phyloP scores from a whole-genome alignment of 768 basidiomycete species.

The Mycena polygramma region DNA sequence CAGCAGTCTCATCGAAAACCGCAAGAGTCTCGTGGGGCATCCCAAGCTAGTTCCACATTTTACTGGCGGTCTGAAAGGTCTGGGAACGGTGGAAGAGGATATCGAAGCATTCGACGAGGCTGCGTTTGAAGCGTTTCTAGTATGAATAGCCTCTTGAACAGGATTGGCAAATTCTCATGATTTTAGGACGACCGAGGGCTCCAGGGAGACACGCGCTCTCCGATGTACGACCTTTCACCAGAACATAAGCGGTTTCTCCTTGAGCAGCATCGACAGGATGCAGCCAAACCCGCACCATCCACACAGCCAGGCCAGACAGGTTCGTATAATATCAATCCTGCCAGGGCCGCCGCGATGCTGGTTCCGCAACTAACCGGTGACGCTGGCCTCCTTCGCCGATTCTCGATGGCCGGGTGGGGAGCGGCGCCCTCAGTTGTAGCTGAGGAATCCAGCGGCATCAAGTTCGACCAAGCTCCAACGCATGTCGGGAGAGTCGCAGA shows the following conservation, averaged over 20 bases:
- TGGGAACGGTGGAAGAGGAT: slow-evolving; percentile 46
- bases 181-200: slow-evolving; percentile 77
- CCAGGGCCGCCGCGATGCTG: slow-evolving; percentile 67
- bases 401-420: slow-evolving; percentile 74
- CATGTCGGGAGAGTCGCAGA: slow-evolving; percentile 45
- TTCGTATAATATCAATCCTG: slow-evolving; percentile 73
- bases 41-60: slow-evolving; percentile 69
- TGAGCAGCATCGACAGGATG: slow-evolving; percentile 58
- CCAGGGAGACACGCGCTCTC: slow-evolving; percentile 75
- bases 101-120: slow-evolving; percentile 53
- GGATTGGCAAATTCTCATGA: too few relatives aligned
- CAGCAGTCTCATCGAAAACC: slow-evolving; percentile 53
- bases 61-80: slow-evolving; percentile 45
- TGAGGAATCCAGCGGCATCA: slow-evolving; percentile 34
- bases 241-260: slow-evolving; percentile 79
- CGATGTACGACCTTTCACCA: slow-evolving; percentile 70
- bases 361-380: slow-evolving; percentile 83
- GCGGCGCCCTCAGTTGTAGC: slow-evolving; percentile 52
- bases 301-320: slow-evolving; percentile 52
- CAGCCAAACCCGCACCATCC: slow-evolving; percentile 47
- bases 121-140: slow-evolving; percentile 80
- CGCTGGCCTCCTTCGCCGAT: slow-evolving; percentile 71
- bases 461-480: slow-evolving; percentile 13
- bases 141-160: slow-evolving; percentile 48
- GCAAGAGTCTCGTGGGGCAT: slow-evolving; percentile 76